Conservation (phyloP, 352 stramenopile genomes). For the Blastocystis sp. region DNA sequence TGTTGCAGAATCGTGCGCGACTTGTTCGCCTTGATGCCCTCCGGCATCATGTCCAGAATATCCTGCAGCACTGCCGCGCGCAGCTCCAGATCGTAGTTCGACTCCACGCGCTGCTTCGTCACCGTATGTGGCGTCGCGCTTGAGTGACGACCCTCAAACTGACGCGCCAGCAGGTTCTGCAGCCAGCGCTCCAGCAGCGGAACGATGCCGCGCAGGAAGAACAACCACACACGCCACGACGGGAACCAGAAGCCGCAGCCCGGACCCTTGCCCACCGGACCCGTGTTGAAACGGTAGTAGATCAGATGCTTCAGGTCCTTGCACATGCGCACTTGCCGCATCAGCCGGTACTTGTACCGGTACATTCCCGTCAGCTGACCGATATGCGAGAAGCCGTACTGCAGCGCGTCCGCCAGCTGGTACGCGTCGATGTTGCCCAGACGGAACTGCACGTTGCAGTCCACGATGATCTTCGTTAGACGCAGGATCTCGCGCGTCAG, state of each 20-base stretch:
- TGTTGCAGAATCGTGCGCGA: constrained; percentile 91
- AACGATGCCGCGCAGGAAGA: constrained; percentile 96
- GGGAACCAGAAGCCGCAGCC: constrained; percentile 96
- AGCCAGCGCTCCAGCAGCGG: constrained; percentile 95
- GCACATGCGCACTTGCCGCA: constrained; percentile 92
- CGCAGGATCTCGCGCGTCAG: constrained; percentile 93
- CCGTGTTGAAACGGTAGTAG: constrained; percentile 99
- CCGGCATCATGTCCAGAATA: constrained; percentile 99
- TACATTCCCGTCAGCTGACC: constrained; percentile 99
- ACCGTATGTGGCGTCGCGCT: constrained; percentile 97
- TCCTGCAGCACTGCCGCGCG: constrained; percentile 98
- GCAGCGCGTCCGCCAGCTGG: constrained; percentile 93
- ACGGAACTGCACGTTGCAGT: constrained; percentile 97
- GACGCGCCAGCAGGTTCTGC: constrained; percentile 90
- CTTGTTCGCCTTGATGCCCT: constrained; percentile 98
- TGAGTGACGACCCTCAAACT: constrained; percentile 96
- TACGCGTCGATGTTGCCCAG: constrained; percentile 98
- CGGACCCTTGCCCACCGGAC: constrained; percentile 93
- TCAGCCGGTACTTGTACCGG: constrained; percentile 94
- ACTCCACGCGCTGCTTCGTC: constrained; percentile 98
- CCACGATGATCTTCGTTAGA: constrained; percentile 96
- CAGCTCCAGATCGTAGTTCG: constrained; percentile 96
- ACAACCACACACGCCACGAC: constrained; percentile 96
- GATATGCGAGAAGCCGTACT: constrained; percentile 97
- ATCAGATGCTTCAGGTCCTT: constrained; percentile 99